These are phyloP conservation scores for Beta lomatogona DNA, from an alignment of 179 eudicot genomes.

Conservation along the genomic window DNA sequence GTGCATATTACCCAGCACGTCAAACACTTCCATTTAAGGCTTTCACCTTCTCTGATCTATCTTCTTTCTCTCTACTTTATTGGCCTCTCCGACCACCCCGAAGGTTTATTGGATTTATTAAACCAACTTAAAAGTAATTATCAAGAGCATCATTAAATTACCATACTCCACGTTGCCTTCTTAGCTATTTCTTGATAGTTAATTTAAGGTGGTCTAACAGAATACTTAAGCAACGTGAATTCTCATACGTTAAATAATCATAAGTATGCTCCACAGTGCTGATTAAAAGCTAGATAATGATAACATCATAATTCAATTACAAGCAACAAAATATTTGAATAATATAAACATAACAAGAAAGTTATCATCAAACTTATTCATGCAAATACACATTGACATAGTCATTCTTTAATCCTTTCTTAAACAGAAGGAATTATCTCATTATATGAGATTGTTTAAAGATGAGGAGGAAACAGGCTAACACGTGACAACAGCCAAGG, in stretches of 20 bases:
- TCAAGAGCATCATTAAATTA: background rate
- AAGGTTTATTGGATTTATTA: no score
- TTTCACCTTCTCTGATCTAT: no score
- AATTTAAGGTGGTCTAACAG: background rate
- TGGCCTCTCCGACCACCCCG: no score
- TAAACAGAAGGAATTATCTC: no score
- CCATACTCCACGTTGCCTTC: background rate
- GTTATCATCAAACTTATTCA: conserved; percentile 4
- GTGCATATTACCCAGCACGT: no score
- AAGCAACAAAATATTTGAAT: background rate
- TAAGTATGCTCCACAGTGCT: background rate
- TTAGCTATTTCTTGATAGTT: background rate
- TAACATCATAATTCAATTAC: background rate
- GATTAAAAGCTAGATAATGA: background rate
- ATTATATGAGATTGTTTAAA: background rate
- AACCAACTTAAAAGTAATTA: no score
- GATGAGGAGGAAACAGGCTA: background rate
- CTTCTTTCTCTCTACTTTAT: no score
- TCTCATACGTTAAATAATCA: background rate
- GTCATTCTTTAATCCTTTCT: no score
- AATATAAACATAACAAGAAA: background rate
- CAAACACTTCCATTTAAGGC: no score
- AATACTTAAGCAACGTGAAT: background rate
- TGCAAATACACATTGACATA: background rate
- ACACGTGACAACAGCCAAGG: background rate